Base-by-base conservation (phyloP, 1,139 yeast genomes). In the Debaryomyces udenii region DNA sequence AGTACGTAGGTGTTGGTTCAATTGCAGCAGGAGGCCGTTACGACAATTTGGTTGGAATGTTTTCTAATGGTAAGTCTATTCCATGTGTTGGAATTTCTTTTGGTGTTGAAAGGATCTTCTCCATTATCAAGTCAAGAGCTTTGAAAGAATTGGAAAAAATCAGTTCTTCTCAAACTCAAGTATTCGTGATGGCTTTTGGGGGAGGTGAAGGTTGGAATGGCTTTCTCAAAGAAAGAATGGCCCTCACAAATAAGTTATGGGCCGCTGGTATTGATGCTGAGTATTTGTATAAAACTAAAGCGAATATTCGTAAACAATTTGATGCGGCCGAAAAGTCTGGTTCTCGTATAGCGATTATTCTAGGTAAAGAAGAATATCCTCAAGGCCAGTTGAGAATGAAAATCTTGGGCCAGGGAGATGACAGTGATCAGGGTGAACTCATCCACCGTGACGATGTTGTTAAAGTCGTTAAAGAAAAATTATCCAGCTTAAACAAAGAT, bases 1-100 rank as follows among this genome's bases (percentile, higher is more conserved):
- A 89, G 50, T 89, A 86, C 56, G 98, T 93, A 38, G 99, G 99
- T 55, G 97, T 93, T 39, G 99, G 99, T 22, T 91, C 98, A 6
- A 89, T 93, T 55, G 96, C 96, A 42, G 99, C 96, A 34, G 99
- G 99, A 68, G 99, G 99, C 51, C 87, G 99, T 66, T 93, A 93
- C 66, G 99, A 93, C 64, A 85, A 86, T 55, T 78, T 93, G 48
- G 98, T 93, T 26, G 96, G 96, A 51, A 93, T 93, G 98, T 93
- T 93, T 65, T 84, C 96, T 47, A 83, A 81, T 58, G 93, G 93
- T 51, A 89, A 90, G 68, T 85, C 93, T 20, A 90, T 93, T 56
- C 99, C 99, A 17, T 93, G 99, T 74, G 96, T 93, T 38, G 99
- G 99, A 64, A 74, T 91, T 41, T 91, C 98, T 3, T 93, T 93